Conservation (phyloP, 176 grass and related monocot species). For the Neostapfia colusana region DNA sequence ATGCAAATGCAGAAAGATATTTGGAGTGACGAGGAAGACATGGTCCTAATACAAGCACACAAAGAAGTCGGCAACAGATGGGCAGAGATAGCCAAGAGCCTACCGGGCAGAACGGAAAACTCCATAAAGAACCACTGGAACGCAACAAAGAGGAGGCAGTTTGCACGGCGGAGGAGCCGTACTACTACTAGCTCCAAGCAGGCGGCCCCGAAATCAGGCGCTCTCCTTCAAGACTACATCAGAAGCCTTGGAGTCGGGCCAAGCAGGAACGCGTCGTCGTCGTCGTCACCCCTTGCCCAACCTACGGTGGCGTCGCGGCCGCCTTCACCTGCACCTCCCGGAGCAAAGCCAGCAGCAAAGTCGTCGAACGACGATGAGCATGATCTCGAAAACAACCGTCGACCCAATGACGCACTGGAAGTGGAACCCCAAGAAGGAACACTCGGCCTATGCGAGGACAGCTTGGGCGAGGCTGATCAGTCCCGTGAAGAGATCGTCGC, state of each 20-base stretch:
- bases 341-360: slow-evolving; percentile 2
- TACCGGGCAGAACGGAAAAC: slow-evolving; percentile 90
- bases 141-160: slow-evolving; percentile 80
- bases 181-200: slow-evolving; percentile 42
- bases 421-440: slow-evolving; percentile 18
- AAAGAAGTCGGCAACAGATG: slow-evolving; percentile 92
- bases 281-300: not conserved
- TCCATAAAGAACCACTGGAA: slow-evolving; percentile 99
- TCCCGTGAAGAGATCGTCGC: slow-evolving; percentile 35
- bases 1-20: slow-evolving; percentile 75
- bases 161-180: slow-evolving; percentile 53
- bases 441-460: not conserved
- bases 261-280: slow-evolving; percentile 4
- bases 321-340: not conserved
- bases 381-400: slow-evolving; percentile 7
- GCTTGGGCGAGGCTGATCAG: not conserved
- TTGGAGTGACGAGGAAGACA: slow-evolving; percentile 93
- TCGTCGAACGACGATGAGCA: not conserved
- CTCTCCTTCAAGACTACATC: slow-evolving; percentile 86
- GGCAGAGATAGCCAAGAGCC: slow-evolving; percentile 90
- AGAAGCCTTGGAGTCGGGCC: slow-evolving; percentile 53
- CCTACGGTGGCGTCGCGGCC: not conserved
- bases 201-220: slow-evolving; percentile 53
- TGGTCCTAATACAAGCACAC: slow-evolving; percentile 77
- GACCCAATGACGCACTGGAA: not conserved